Base-by-base conservation (phyloP, 2,329 filamentous ascomycete species). In the Thelonectria olida region DNA sequence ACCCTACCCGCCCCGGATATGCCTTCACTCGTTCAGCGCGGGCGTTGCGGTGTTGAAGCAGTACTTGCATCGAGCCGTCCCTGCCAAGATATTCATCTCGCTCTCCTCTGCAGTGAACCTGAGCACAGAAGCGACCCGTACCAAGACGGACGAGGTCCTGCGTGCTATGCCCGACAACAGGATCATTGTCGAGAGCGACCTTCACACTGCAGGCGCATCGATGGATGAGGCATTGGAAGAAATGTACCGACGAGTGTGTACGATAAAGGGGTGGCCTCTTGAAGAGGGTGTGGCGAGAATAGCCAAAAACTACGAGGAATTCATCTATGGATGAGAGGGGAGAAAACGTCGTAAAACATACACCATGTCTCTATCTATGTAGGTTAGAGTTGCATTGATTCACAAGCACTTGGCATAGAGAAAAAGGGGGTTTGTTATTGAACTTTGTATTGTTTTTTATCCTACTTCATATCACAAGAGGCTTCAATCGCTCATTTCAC, bases 21-120 rank as follows among this genome's bases (percentile, higher is more conserved):
- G 96, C 73, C 86, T 99, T 61, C 96, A 99, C 77, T 97, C 94
- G 0, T 99, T 93, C 77, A 96, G 92, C 48, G 95, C 93, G 0
- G 85, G 90, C 6, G 82, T 87, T 10, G 89, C 96, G 58, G 85
- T 90, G 28, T 79, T 97, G 36, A 89, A 86, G 66, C 93, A 93
- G 75, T 98, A 97, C 72, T 79, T 93, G 48, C 84, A 91, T 65
- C 86, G 87, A 1, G 82, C 85, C 1, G 87, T 96, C 8, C 95
- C 95, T 0, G 88, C 89, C 0, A 83, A 88, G 15, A 84, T 98
- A 19, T 99, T 89, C 77, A 94, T 97, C 70, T 97, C 93, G 1
- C 96, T 98, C 73, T 97, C 93, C 2, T 84, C 84, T 0, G 89
- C 88, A 6, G 91, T 99, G 70, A 99, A 98, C 73, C 85, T 94